phyloP scores from a whole-genome alignment of 306 rosid genomes.

The Glycine tomentella region DNA sequence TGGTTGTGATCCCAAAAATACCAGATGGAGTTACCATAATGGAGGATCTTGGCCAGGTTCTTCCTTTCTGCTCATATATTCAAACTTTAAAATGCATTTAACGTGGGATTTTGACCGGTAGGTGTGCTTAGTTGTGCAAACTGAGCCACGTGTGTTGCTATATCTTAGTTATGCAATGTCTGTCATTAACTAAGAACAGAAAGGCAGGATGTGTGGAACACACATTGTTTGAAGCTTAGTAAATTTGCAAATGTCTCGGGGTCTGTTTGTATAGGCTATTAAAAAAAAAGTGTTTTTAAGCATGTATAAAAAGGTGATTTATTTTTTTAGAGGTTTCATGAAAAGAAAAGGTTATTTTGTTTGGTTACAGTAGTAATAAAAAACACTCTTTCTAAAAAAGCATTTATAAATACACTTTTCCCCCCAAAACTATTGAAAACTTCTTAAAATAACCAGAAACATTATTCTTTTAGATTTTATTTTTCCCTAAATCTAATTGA shows the following conservation, averaged over 20 bases:
- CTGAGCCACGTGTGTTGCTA: no score
- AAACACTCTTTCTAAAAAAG: neutral
- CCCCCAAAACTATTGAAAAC: no score
- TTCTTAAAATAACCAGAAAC: no score
- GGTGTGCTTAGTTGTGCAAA: no score
- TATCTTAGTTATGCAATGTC: no score
- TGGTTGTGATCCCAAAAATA: conserved; percentile 95
- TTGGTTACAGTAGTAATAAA: neutral
- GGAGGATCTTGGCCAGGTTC: conserved; percentile 99
- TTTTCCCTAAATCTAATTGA: no score
- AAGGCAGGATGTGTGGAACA: no score
- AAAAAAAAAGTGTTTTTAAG: neutral
- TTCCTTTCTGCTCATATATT: conserved; percentile 44
- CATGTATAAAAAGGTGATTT: neutral
- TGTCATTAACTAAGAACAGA: no score
- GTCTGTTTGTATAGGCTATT: neutral
- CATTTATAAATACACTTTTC: neutral
- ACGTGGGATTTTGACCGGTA: no score
- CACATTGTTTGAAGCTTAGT: neutral
- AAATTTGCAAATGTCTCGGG: neutral
- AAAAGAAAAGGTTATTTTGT: neutral
- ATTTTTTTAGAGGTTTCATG: neutral
- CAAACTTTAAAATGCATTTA: neutral
- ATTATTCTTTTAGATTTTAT: no score
- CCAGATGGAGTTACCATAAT: conserved; percentile 97